These are phyloP conservation scores for Intubia oerlemansii DNA, from an alignment of 2,329 filamentous ascomycete genomes.

Conservation along the genomic window DNA sequence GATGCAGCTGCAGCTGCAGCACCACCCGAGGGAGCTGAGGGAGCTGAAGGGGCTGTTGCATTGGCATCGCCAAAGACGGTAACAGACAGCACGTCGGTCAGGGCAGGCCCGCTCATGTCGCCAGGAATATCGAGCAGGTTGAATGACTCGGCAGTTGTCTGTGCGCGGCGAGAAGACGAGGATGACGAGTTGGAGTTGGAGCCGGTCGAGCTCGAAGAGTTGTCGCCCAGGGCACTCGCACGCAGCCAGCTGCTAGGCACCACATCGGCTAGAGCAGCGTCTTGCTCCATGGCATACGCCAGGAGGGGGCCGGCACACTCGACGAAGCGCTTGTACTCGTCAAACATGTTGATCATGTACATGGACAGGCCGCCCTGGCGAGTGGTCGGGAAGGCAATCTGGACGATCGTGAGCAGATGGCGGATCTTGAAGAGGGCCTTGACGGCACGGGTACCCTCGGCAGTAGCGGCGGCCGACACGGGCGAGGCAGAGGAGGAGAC, in stretches of 20 bases:
- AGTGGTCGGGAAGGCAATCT: slow-evolving; percentile 50
- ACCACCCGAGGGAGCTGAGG: too few relatives aligned
- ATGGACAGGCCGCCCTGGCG: slow-evolving; percentile 46
- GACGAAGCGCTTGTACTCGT: slow-evolving; percentile 60
- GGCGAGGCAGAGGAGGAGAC: too few relatives aligned
- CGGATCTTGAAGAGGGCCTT: slow-evolving; percentile 19
- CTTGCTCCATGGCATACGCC: slow-evolving; percentile 64
- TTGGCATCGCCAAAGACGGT: slow-evolving; percentile 1
- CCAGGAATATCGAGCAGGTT: too few relatives aligned
- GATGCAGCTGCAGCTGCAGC: neutral
- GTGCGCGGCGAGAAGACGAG: too few relatives aligned
- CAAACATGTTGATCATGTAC: slow-evolving; percentile 58
- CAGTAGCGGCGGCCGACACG: neutral
- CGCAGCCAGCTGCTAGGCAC: slow-evolving; percentile 48
- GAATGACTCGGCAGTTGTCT: too few relatives aligned
- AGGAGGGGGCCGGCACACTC: slow-evolving; percentile 58
- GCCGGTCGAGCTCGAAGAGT: too few relatives aligned
- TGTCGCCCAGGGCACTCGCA: too few relatives aligned
- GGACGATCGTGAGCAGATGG: slow-evolving; percentile 53
- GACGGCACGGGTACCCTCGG: neutral
- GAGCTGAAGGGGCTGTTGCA: too few relatives aligned
- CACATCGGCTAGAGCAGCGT: slow-evolving; percentile 49
- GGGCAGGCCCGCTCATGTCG: too few relatives aligned
- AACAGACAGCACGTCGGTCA: neutral
- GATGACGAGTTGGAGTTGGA: too few relatives aligned